A percentile compares a stretch with the other conserved stretches of the same genome.
phyloP scores from a whole-genome alignment of 371 early-diverging fungal species.

The Mortierella sp. region DNA sequence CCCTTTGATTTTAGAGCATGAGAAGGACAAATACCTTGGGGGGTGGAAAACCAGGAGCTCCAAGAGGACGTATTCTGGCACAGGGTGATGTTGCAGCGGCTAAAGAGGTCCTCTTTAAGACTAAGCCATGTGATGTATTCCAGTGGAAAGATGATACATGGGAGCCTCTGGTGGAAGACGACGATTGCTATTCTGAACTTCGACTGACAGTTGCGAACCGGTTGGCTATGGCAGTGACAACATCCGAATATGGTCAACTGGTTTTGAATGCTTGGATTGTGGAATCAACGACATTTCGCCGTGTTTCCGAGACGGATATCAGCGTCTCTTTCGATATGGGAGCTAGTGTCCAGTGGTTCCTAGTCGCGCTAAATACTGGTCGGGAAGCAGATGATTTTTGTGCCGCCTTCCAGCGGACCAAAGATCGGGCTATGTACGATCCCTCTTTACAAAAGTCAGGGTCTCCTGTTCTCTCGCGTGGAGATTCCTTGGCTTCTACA shows the following conservation, averaged over 20 bases:
- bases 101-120: conserved; percentile 44
- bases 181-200: conserved; percentile 43
- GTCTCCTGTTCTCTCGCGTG: conserved; percentile 42
- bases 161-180: conserved; percentile 54
- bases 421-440: conserved; percentile 56
- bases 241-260: conserved; percentile 39
- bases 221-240: conserved; percentile 53
- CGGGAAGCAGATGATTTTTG: conserved; percentile 55
- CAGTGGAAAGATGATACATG: conserved; percentile 54
- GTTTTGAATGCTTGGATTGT: conserved; percentile 58
- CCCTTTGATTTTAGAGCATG: conserved; percentile 38
- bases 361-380: conserved; percentile 43
- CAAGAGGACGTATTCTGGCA: conserved; percentile 22
- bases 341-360: conserved; percentile 51
- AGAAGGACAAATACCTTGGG: conserved; percentile 40
- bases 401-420: conserved; percentile 43
- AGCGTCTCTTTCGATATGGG: conserved; percentile 56
- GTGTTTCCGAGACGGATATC: conserved; percentile 50
- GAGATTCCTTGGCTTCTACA: conserved; percentile 48
- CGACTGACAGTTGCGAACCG: conserved; percentile 52
- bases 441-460: conserved; percentile 47
- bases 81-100: conserved; percentile 37
- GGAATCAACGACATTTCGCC: conserved; percentile 47
- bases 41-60: conserved; percentile 9
- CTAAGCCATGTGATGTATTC: conserved; percentile 55